These are phyloP conservation scores for Colletotrichum tofieldiae DNA, from an alignment of 2,329 filamentous ascomycete species.

Conservation along the genomic window DNA sequence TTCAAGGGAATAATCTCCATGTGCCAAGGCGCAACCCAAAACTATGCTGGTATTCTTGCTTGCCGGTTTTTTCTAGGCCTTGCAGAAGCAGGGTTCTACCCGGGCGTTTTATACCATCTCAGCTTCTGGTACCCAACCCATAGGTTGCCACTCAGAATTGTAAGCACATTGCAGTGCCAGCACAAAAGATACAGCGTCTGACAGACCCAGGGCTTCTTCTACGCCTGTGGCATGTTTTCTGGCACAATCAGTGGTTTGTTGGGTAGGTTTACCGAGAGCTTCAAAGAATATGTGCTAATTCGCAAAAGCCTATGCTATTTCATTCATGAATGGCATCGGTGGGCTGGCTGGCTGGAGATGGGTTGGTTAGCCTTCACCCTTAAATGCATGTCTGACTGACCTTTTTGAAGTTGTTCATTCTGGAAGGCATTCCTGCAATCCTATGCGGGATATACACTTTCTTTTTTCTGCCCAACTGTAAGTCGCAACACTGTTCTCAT, in stretches of 20 bases:
- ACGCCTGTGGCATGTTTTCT: slow-evolving; percentile 52
- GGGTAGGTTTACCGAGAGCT: slow-evolving; percentile 16
- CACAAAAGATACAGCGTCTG: neutral
- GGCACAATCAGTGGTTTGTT: slow-evolving; percentile 51
- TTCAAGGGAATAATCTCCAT: slow-evolving; percentile 45
- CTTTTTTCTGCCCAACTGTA: slow-evolving; percentile 48
- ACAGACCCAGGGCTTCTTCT: slow-evolving; percentile 49
- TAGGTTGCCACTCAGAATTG: slow-evolving; percentile 51
- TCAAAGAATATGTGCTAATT: neutral
- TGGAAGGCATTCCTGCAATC: slow-evolving; percentile 48
- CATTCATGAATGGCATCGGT: slow-evolving; percentile 47
- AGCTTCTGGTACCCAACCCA: slow-evolving; percentile 54
- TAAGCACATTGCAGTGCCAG: slow-evolving; percentile 8
- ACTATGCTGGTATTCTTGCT: slow-evolving; percentile 48
- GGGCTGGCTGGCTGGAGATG: slow-evolving; percentile 49
- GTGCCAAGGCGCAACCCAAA: slow-evolving; percentile 46
- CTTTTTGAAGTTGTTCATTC: slow-evolving; percentile 45
- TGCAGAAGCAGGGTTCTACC: slow-evolving; percentile 51
- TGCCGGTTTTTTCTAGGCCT: slow-evolving; percentile 49
- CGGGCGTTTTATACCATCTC: slow-evolving; percentile 49
- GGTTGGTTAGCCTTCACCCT: slow-evolving; percentile 19
- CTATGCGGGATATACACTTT: slow-evolving; percentile 46
- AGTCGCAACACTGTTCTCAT: neutral
- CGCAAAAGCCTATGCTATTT: slow-evolving; percentile 46
- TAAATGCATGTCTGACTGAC: slow-evolving; percentile 7